phyloP scores from a whole-genome alignment of 2,329 filamentous ascomycete genomes.

The Colletotrichum sp. region DNA sequence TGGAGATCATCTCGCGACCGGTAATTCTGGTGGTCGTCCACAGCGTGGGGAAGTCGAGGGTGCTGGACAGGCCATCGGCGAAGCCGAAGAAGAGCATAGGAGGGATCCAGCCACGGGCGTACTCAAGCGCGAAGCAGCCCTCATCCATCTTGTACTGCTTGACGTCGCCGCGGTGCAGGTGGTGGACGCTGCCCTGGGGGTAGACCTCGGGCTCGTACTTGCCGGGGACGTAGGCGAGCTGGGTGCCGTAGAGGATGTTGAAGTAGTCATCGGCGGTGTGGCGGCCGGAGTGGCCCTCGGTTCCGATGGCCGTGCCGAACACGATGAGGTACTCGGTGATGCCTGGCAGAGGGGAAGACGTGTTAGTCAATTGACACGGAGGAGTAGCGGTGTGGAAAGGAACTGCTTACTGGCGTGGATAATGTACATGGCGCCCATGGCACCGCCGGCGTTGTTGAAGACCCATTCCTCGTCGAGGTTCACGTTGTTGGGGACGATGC shows the following conservation, averaged over 20 bases:
- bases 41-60: constrained; percentile 83
- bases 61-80: constrained; percentile 80
- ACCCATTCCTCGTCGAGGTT: constrained; percentile 83
- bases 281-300: constrained; percentile 85
- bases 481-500: constrained; percentile 58
- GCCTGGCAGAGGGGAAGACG: constrained; percentile 41
- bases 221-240: constrained; percentile 77
- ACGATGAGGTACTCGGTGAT: constrained; percentile 91
- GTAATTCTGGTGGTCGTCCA: constrained; percentile 81
- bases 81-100: constrained; percentile 92
- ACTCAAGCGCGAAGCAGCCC: constrained; percentile 81
- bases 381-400: neutral
- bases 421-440: constrained; percentile 92
- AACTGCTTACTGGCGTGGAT: constrained; percentile 77
- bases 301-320: constrained; percentile 83
- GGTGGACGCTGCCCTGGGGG: constrained; percentile 71
- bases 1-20: constrained; percentile 75
- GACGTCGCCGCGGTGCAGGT: constrained; percentile 71
- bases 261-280: constrained; percentile 96
- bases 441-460: constrained; percentile 90
- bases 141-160: constrained; percentile 87
- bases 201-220: constrained; percentile 73
- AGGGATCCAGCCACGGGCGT: constrained; percentile 88
- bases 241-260: constrained; percentile 81
- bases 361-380: neutral